phyloP scores from a whole-genome alignment of 257 asterid genomes.

The Agastache rugosa region DNA sequence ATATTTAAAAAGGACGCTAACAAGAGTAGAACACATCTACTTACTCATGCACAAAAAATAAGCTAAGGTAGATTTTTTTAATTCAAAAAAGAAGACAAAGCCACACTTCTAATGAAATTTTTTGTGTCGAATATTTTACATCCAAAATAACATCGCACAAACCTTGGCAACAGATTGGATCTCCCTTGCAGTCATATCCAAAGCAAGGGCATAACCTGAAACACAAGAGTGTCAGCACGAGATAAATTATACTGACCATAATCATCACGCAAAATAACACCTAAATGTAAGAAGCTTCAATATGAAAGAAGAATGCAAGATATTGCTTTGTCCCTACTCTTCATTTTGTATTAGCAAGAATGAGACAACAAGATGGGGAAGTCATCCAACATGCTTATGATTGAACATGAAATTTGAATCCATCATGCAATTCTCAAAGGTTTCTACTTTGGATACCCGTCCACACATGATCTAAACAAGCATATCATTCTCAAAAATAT shows the following conservation, averaged over 20 bases:
- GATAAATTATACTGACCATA: slow-evolving; percentile 3
- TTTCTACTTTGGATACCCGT: slow-evolving; percentile 1
- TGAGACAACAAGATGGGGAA: not conserved
- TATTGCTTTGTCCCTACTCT: not conserved
- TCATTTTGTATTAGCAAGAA: slow-evolving; percentile 19
- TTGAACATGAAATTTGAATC: not conserved
- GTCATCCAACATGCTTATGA: not conserved
- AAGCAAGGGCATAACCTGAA: slow-evolving; percentile 96
- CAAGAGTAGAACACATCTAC: not conserved
- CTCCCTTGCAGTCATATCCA: slow-evolving; percentile 99
- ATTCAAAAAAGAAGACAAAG: not conserved
- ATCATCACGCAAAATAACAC: not conserved
- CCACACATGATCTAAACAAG: slow-evolving; percentile 26
- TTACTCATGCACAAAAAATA: not conserved
- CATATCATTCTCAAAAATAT: not conserved
- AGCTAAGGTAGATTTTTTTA: not conserved
- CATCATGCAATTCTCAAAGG: not conserved
- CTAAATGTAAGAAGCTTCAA: not conserved
- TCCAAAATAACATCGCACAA: slow-evolving; percentile 33
- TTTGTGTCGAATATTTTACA: not conserved
- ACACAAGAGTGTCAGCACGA: slow-evolving; percentile 10
- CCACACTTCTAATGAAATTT: not conserved
- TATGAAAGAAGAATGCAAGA: not conserved
- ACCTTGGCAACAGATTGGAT: slow-evolving; percentile 94
- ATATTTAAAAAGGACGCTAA: not conserved